These are phyloP conservation scores for Synura sp. DNA, from an alignment of 352 stramenopile genomes.

Conservation along the genomic window DNA sequence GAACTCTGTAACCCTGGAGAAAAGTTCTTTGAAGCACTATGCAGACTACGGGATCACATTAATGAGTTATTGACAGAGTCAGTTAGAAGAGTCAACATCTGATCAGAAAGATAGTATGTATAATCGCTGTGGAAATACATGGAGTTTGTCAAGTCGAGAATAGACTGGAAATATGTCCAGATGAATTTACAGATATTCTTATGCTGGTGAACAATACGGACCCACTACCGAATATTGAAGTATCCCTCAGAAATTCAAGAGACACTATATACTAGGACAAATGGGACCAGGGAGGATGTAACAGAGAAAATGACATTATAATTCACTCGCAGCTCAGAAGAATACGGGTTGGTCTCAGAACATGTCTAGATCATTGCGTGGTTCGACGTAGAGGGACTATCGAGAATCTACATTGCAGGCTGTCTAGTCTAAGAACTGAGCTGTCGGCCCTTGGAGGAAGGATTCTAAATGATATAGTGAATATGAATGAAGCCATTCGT, in stretches of 20 bases:
- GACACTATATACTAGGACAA: slow-evolving; percentile 27
- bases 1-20: too few species aligned
- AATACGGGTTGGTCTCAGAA: slow-evolving; percentile 27
- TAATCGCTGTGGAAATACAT: slow-evolving; percentile 22
- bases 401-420: slow-evolving; percentile 19
- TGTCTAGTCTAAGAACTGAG: slow-evolving; percentile 27
- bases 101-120: slow-evolving; percentile 29
- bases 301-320: slow-evolving; percentile 9
- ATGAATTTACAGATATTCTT: slow-evolving; percentile 24
- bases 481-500: slow-evolving; percentile 20
- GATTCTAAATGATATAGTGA: slow-evolving; percentile 8
- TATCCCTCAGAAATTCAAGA: slow-evolving; percentile 30
- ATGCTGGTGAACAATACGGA: slow-evolving; percentile 19
- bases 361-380: slow-evolving; percentile 23
- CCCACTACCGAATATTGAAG: slow-evolving; percentile 22
- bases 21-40: slow-evolving; percentile 20
- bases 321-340: slow-evolving; percentile 18
- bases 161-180: slow-evolving; percentile 20
- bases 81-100: slow-evolving; percentile 31
- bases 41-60: slow-evolving; percentile 12
- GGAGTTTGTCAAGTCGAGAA: slow-evolving; percentile 20
- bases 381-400: slow-evolving; percentile 22
- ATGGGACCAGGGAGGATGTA: background rate
- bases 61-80: slow-evolving; percentile 31
- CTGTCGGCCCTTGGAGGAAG: slow-evolving; percentile 13